Base-by-base conservation (phyloP, 257 asterid genomes). In the Cinchona pubescens region DNA sequence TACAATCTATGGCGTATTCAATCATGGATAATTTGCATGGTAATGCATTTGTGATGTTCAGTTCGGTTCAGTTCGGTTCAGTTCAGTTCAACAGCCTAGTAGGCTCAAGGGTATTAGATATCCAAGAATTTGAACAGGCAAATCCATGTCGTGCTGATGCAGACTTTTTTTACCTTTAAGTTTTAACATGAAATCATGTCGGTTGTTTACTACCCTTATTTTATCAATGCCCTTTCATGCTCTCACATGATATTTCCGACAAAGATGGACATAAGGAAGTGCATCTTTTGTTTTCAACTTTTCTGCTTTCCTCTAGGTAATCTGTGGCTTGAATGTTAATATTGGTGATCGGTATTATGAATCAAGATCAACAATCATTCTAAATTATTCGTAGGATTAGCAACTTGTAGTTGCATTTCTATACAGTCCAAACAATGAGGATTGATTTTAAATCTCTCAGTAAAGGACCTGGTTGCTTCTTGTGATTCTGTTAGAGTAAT, bases 201-300 rank as follows among this genome's bases (percentile, higher is more conserved):
- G 19, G 40, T 34, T 56, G 67, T 72, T 56, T 58, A 38, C 56
- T 72, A 19, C 51, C 56, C 15, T 73, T 56, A 45, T 73, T 16
- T 16, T 29, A 13, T 7, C 3, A 19, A 29, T 37, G 63, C 38
- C n/a, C 21, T 59, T 58, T 27, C 10, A 72, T 59, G 68, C 29
- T 56, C 21, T 40, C 42, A n/a, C n/a, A n/a, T n/a, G n/a, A n/a
- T 25, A 27, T 29, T 69, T 29, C 59, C 69, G 69, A 59, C 69
- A 73, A 59, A 27, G 76, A 27, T 40, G 76, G 25, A 35, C 69
- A 73, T 35, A 34, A 14, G 73, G 7, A 59, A 61, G 72, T 60
- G 45, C 61, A 46, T 69, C 73, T 46, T 59, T 73, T 27, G 35
- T 19, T 42, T 37, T 69, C 73, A 48, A 40, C 10, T 32, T 30